phyloP scores from a whole-genome alignment of 2,329 filamentous ascomycete species.

The Aspergillus calidoustus region DNA sequence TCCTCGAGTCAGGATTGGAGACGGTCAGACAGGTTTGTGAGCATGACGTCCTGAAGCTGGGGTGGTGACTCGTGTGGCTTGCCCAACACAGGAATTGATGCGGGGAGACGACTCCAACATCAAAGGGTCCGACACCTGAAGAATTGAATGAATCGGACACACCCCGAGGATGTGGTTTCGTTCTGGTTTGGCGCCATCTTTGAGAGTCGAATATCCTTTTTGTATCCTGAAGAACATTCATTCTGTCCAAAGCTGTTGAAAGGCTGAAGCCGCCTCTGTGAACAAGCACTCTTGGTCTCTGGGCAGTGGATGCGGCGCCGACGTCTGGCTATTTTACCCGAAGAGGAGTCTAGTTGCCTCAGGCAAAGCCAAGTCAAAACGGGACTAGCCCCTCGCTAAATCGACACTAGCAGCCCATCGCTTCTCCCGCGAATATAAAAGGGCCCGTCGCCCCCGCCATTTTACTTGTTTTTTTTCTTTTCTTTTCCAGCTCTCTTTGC shows the following conservation, averaged over 20 bases:
- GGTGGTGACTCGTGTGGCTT: background rate
- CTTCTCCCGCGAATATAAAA: constrained; percentile 14
- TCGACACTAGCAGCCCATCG: constrained; percentile 15
- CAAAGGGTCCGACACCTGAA: background rate
- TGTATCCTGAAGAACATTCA: too few species aligned
- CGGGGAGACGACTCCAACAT: background rate
- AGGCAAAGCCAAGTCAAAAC: background rate
- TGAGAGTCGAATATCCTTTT: too few species aligned
- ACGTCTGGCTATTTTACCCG: too few species aligned
- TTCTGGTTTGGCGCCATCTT: background rate
- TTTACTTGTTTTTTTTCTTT: constrained; percentile 57
- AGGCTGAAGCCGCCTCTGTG: background rate
- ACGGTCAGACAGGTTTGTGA: too few species aligned
- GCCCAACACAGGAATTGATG: background rate
- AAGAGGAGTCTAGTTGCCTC: background rate
- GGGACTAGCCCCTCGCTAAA: constrained; percentile 9
- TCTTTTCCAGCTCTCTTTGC: constrained; percentile 57
- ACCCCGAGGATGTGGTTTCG: background rate
- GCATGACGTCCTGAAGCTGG: too few species aligned
- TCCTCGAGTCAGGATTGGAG: too few species aligned
- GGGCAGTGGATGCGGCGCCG: too few species aligned
- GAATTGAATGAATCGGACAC: background rate
- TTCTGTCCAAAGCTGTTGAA: too few species aligned
- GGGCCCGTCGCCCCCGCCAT: constrained; percentile 21
- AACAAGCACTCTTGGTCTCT: too few species aligned